Base-by-base conservation (phyloP, 2,329 filamentous ascomycete species). In the Penicillium sp. region DNA sequence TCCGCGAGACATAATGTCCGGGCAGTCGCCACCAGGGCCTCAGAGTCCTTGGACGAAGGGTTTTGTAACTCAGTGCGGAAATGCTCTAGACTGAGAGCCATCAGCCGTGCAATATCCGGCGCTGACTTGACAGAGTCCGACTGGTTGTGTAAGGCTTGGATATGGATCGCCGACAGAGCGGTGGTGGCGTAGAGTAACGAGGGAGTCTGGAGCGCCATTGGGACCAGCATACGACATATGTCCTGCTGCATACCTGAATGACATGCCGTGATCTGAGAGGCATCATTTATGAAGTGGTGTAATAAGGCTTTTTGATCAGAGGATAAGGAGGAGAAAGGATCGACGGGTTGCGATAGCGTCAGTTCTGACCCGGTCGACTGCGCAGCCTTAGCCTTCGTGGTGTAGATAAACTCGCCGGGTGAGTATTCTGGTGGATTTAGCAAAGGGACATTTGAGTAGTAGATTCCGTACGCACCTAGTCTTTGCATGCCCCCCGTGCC, bases 1-100 rank as follows among this genome's bases (percentile, higher is more conserved):
- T 77, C 75, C 22, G 73, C 75, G 14, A 76, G 57, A 59, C 73
- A 77, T 5, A 77, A 65, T 2, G 75, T 77, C 21, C 74, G 69
- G 9, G 74, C 73, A 1, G 75, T 77, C 7, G 73, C 72, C 36
- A 77, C 64, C 40, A 76, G 61, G 36, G 70, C 71, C 60, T 72
- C 69, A 13, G 71, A 67, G 7, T 61, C 66, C 48, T 61, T 66
- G 16, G 60, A 59, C 8, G 62, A 59, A 1, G 71, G 69, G 29
- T 70, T 62, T 45, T 73, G 68, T 11, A 77, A 62, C 52, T 77
- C 75, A 14, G 64, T 67, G 3, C 73, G 71, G 39, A 77, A 73
- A 61, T 75, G 69, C 50, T 73, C 70, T 31, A 77, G 59, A 43
- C 75, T 77, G n/a, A 66, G 67, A 3, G 71, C 68, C 66, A 75